Base-by-base conservation (phyloP, 1,139 yeast species). In the Ogataea hybrid region DNA sequence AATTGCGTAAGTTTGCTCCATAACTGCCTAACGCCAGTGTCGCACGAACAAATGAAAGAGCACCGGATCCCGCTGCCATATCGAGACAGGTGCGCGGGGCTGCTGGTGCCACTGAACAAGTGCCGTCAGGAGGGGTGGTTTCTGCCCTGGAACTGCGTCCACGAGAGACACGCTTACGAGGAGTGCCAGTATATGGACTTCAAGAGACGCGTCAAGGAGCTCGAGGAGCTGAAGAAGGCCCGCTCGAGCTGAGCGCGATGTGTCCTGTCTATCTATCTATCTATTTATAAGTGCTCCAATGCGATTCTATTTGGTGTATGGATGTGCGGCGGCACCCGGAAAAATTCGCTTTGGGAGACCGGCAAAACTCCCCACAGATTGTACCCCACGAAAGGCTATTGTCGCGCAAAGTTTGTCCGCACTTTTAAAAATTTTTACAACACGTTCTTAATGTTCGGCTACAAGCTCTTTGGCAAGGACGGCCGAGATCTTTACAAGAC, bases 21-120 rank as follows among this genome's bases (percentile, higher is more conserved):
- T 18, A 11, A n/a, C n/a, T 2, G 7, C 9, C 36, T 31, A 28
- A 40, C 31, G 12, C 21, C 15, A 80, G 90, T 86, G 54, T 75
- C 89, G 42, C 87, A 83, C 65, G 90, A 85, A 61, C 95, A 87
- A 61, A 82, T 87, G 81, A 89, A 84, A 67, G 75, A 81, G 58
- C 71, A 84, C 65, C 79, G 82, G 64, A 82, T 87, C 47, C 96
- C 95, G 25, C 70, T 87, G 52, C 80, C 79, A 52, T 87, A 84
- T 77, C 75, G 96, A 59, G 96, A 87, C 63, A 79, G 95, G 66
- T 87, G 96, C 65, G 94, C 95, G 5, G 75, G 82, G 25, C 71
- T 86, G 58, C 75, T 83, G 58, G 84, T 79, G 20, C 83, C 95
- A 16, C 63, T 79, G 44, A 76, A 76, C 62, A 73, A 74, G 54